These are phyloP conservation scores for Leccinum rimulosum DNA, from an alignment of 768 basidiomycete genomes.

Conservation along the genomic window DNA sequence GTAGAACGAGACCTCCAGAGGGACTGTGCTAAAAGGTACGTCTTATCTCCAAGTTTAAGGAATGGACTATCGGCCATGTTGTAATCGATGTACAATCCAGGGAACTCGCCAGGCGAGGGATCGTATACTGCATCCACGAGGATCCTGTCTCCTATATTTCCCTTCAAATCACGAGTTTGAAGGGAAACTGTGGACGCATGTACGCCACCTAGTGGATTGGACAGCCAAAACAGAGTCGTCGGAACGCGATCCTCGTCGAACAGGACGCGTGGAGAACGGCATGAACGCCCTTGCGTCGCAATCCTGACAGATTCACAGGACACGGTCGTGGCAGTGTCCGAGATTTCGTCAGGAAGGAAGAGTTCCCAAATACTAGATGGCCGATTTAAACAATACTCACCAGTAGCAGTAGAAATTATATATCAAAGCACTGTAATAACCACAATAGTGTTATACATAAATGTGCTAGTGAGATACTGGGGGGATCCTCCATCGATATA, in stretches of 20 bases:
- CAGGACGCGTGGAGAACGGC: constrained; percentile 55
- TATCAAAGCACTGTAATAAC: too few species aligned
- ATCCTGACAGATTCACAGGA: constrained; percentile 32
- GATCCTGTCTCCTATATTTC: constrained; percentile 9
- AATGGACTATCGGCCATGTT: constrained; percentile 45
- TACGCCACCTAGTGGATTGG: constrained; percentile 53
- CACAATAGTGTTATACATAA: too few species aligned
- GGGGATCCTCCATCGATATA: too few species aligned
- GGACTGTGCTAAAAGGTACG: constrained; percentile 40
- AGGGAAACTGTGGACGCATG: constrained; percentile 54
- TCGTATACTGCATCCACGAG: constrained; percentile 45
- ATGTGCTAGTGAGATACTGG: too few species aligned
- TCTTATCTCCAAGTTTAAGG: constrained; percentile 24
- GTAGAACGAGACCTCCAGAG: constrained; percentile 54
- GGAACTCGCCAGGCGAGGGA: constrained; percentile 44
- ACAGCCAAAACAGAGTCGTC: constrained; percentile 48
- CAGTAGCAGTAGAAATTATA: too few species aligned
- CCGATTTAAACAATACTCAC: constrained; percentile 59
- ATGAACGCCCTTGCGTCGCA: constrained; percentile 43
- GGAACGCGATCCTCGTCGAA: constrained; percentile 19
- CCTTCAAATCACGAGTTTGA: constrained; percentile 40
- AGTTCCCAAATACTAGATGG: constrained; percentile 55
- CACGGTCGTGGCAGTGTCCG: constrained; percentile 11
- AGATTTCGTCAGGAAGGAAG: constrained; percentile 3
- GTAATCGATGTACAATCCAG: constrained; percentile 58